Percentiles rank a stretch among this genome's conserved stretches.
These are phyloP conservation scores for Aspergillus felis DNA, from an alignment of 2,329 filamentous ascomycete genomes.

Conservation along the genomic window DNA sequence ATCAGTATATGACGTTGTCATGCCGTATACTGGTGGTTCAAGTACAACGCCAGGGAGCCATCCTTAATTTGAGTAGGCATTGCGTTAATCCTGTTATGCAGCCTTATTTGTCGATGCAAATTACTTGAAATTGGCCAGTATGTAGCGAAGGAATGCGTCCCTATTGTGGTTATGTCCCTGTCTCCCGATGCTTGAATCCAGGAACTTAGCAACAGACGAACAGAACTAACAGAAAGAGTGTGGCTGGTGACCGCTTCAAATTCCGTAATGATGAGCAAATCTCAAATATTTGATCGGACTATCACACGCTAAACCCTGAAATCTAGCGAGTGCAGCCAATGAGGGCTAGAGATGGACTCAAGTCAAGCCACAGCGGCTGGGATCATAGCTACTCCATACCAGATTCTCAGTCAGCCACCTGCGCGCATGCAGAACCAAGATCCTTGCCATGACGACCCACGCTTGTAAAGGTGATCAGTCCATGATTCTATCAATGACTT, in stretches of 20 bases:
- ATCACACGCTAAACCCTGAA: not conserved
- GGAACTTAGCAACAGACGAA: too few relatives aligned
- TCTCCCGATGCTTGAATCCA: not conserved
- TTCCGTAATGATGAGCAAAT: not conserved
- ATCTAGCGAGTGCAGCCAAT: not conserved
- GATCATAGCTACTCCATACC: not conserved
- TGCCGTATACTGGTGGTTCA: too few relatives aligned
- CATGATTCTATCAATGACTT: conserved; percentile 5
- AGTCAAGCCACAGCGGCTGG: conserved; percentile 4
- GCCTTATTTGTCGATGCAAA: not conserved
- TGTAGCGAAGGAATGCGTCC: not conserved
- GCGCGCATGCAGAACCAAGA: not conserved
- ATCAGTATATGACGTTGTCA: too few relatives aligned
- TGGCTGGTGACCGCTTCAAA: not conserved
- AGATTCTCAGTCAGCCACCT: not conserved
- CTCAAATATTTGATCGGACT: not conserved
- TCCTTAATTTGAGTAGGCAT: too few relatives aligned
- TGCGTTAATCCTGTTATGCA: not conserved
- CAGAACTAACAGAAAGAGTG: not conserved
- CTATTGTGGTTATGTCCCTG: too few relatives aligned
- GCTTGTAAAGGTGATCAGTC: conserved; percentile 3
- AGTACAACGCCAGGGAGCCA: too few relatives aligned
- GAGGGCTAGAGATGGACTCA: not conserved
- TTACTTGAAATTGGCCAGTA: too few relatives aligned
- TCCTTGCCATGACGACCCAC: not conserved